phyloP scores from a whole-genome alignment of 2,329 filamentous ascomycete genomes.

The Leptographium wingfieldii region DNA sequence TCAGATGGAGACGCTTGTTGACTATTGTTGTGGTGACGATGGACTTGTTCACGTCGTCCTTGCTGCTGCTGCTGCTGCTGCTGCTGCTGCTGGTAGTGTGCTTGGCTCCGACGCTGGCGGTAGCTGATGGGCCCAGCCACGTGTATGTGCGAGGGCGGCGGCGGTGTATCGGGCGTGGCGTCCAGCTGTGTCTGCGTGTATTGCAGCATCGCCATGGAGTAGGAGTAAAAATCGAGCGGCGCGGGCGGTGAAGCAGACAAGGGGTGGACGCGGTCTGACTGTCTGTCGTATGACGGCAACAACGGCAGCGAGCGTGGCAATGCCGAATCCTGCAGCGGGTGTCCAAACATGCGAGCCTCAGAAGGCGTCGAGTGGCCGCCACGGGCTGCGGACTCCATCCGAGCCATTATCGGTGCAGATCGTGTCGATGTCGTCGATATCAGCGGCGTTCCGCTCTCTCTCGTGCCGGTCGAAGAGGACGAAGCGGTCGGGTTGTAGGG shows the following conservation, averaged over 20 bases:
- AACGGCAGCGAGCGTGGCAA: not conserved
- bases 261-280: not conserved
- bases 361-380: not conserved
- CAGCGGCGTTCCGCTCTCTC: not conserved
- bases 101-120: not conserved
- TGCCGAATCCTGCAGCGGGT: not conserved
- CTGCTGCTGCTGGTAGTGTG: constrained; percentile 2
- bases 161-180: constrained; percentile 32
- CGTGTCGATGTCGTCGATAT: not conserved
- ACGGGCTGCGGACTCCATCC: not conserved
- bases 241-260: constrained; percentile 13
- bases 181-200: constrained; percentile 57
- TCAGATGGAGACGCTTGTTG: not conserved
- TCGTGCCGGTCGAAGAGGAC: not conserved
- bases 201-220: constrained; percentile 48
- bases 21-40: not conserved
- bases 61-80: constrained; percentile 4
- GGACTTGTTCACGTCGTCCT: not conserved
- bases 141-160: constrained; percentile 4
- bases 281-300: not conserved
- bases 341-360: too few relatives aligned
- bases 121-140: constrained; percentile 6
- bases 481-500: not conserved
- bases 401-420: not conserved
- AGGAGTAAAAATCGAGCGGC: constrained; percentile 23